Conservation (phyloP, 2,329 filamentous ascomycete genomes). For the Clonostachys sp. region DNA sequence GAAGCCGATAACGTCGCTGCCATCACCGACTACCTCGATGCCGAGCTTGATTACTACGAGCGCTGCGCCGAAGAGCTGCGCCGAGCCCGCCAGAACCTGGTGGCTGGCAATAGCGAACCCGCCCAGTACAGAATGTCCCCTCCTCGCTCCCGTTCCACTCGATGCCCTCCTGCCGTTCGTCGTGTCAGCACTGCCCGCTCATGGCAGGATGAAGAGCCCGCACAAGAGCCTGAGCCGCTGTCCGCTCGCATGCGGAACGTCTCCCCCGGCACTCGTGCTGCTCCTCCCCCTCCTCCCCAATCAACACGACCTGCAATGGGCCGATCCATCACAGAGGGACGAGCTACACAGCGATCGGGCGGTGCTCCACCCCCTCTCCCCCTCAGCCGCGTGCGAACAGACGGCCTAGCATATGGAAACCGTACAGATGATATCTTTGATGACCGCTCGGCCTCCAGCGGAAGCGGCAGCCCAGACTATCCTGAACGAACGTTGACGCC, state of each 20-base stretch:
- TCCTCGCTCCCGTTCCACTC: constrained; percentile 7
- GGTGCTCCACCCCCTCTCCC: constrained; percentile 27
- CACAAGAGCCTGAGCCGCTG: constrained; percentile 23
- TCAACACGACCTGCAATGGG: constrained; percentile 26
- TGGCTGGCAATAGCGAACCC: constrained; percentile 25
- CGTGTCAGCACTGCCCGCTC: constrained; percentile 46
- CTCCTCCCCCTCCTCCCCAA: constrained; percentile 24
- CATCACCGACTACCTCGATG: constrained; percentile 77
- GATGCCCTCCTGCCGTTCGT: constrained; percentile 24
- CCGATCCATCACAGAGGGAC: constrained; percentile 30
- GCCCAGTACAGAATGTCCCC: neutral
- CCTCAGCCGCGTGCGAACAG: constrained; percentile 36
- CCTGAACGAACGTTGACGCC: constrained; percentile 48
- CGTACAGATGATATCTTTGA: constrained; percentile 40
- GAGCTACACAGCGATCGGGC: constrained; percentile 8
- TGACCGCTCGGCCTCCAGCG: constrained; percentile 44
- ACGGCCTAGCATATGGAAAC: constrained; percentile 16
- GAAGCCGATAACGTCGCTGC: constrained; percentile 81
- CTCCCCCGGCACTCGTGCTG: constrained; percentile 1
- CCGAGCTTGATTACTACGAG: constrained; percentile 88
- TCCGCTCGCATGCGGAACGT: constrained; percentile 6
- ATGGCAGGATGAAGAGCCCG: constrained; percentile 30
- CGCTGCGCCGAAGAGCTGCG: constrained; percentile 79
- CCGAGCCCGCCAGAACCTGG: constrained; percentile 36
- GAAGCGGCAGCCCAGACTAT: constrained; percentile 46